phyloP scores from a whole-genome alignment of 371 early-diverging fungal species.

The Syncephalastrum monosporum region DNA sequence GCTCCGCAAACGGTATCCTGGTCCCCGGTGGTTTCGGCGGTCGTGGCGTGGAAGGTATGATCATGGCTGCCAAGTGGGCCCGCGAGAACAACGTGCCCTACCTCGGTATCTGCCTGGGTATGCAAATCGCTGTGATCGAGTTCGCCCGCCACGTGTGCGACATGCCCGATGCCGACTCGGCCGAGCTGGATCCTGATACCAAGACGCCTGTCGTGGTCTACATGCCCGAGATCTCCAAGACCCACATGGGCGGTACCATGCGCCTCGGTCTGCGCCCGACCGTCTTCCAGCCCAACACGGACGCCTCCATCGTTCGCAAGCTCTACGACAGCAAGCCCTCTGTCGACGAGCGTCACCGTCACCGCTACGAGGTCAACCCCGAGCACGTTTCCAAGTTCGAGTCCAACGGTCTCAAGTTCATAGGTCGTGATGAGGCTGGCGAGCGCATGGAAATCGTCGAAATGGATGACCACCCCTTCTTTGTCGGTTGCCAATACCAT shows the following conservation, averaged over 20 bases:
- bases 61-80: slow-evolving; percentile 96
- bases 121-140: slow-evolving; percentile 98
- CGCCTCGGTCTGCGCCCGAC: slow-evolving; percentile 91
- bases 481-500: slow-evolving; percentile 98
- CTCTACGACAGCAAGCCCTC: slow-evolving; percentile 69
- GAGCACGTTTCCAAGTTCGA: slow-evolving; percentile 79
- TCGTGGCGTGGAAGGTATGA: slow-evolving; percentile 97
- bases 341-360: slow-evolving; percentile 96
- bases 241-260: slow-evolving; percentile 97
- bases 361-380: slow-evolving; percentile 98
- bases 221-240: slow-evolving; percentile 95
- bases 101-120: slow-evolving; percentile 98
- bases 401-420: slow-evolving; percentile 84
- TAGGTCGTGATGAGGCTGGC: slow-evolving; percentile 92
- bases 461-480: slow-evolving; percentile 91
- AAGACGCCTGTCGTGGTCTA: slow-evolving; percentile 81
- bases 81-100: slow-evolving; percentile 97
- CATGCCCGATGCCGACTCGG: slow-evolving; percentile 80
- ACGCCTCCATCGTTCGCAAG: slow-evolving; percentile 49
- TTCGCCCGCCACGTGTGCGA: slow-evolving; percentile 95
- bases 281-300: slow-evolving; percentile 70
- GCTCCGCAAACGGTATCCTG: slow-evolving; percentile 90
- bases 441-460: slow-evolving; percentile 98
- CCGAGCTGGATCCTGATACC: slow-evolving; percentile 79
- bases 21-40: slow-evolving; percentile 99